Percentiles rank a stretch among this genome's conserved stretches.
Evolutionary conservation across 768 basidiomycete species (phyloP).

Genomic region (Galerina marginata): DNA sequence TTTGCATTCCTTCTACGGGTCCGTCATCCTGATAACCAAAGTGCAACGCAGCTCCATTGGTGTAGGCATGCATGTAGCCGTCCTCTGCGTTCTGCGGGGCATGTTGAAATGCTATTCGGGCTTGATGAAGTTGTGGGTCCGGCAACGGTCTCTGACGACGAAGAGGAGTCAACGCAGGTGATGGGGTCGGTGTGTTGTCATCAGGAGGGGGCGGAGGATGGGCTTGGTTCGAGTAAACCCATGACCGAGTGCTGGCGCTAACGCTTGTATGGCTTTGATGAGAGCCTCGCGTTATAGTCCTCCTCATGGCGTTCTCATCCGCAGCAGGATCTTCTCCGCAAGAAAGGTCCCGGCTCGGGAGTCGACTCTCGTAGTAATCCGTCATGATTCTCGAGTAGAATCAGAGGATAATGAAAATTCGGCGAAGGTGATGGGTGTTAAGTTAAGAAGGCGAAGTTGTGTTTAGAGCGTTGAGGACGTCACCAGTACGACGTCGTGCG

Average conservation of each 20-base stretch:
- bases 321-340: slow-evolving; percentile 20
- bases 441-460: neutral
- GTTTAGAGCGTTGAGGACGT: too few relatives aligned
- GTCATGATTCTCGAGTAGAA: slow-evolving; percentile 19
- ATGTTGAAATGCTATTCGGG: slow-evolving; percentile 16
- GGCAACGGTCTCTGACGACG: slow-evolving; percentile 36
- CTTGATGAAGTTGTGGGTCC: slow-evolving; percentile 29
- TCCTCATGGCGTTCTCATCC: slow-evolving; percentile 26
- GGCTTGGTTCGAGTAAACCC: slow-evolving; percentile 41
- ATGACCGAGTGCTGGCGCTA: slow-evolving; percentile 41
- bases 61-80: slow-evolving; percentile 34
- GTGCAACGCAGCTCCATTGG: slow-evolving; percentile 12
- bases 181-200: slow-evolving; percentile 14
- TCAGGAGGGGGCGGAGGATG: slow-evolving; percentile 33
- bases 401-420: neutral
- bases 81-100: slow-evolving; percentile 28
- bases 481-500: too few relatives aligned
- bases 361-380: slow-evolving; percentile 26
- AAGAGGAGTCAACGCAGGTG: slow-evolving; percentile 18
- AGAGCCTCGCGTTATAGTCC: slow-evolving; percentile 29
- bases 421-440: slow-evolving; percentile 1
- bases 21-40: slow-evolving; percentile 2
- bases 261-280: slow-evolving; percentile 30
- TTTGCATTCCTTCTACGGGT: neutral
- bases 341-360: slow-evolving; percentile 20